These are phyloP conservation scores for Aphanocladium album DNA, from an alignment of 2,329 filamentous ascomycete species.

Conservation along the genomic window DNA sequence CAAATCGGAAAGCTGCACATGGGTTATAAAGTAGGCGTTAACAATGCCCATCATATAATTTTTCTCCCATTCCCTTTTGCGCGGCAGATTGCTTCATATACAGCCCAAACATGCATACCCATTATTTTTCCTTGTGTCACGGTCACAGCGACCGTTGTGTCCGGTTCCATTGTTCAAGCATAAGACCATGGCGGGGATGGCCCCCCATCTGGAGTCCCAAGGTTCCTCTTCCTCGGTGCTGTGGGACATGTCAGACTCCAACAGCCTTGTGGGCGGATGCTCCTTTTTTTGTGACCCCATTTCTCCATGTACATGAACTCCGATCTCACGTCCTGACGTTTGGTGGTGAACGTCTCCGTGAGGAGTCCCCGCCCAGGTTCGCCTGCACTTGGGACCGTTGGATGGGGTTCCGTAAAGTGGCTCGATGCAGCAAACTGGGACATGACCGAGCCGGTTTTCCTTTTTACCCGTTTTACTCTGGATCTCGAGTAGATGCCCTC, in stretches of 20 bases:
- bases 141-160: background rate
- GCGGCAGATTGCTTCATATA: background rate
- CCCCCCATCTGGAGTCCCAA: background rate
- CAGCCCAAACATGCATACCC: background rate
- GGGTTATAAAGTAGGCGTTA: too few species aligned
- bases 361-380: background rate
- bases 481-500: background rate
- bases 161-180: slow-evolving; percentile 6
- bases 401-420: background rate
- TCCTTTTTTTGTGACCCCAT: slow-evolving; percentile 5
- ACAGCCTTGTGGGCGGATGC: slow-evolving; percentile 9
- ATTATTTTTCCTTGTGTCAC: background rate
- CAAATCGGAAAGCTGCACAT: background rate
- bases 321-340: background rate
- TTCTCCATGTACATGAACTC: slow-evolving; percentile 2
- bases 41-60: background rate
- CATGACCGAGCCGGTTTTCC: background rate
- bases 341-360: slow-evolving; percentile 3
- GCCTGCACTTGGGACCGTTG: background rate
- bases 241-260: slow-evolving; percentile 6
- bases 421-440: background rate
- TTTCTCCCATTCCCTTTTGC: background rate
- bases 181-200: slow-evolving; percentile 1
- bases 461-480: background rate
- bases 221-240: background rate